A percentile compares a stretch with the other conserved stretches of the same genome.
Conservation (phyloP, 306 rosid species). For the Lathyrus aphaca region DNA sequence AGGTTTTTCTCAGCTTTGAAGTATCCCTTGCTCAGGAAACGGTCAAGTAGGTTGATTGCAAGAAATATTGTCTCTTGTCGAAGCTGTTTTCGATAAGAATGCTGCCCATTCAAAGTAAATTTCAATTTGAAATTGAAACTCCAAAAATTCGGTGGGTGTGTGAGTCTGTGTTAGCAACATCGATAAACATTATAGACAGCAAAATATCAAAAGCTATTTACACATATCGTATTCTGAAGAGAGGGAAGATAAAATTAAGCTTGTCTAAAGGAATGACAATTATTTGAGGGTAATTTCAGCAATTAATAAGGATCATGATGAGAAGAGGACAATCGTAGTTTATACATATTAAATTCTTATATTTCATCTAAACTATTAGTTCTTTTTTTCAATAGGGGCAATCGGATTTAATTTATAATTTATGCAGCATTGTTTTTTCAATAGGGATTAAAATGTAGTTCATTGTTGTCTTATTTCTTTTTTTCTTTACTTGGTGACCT, state of each 20-base stretch:
- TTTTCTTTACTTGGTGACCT: too few species aligned
- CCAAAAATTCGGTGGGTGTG: background rate
- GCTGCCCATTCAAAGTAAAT: constrained; percentile 53
- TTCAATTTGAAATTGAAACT: constrained; percentile 6
- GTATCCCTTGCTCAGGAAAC: constrained; percentile 81
- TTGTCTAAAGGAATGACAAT: background rate
- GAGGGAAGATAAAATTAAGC: background rate
- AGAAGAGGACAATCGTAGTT: background rate
- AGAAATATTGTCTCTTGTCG: constrained; percentile 86
- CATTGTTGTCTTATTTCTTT: too few species aligned
- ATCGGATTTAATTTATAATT: too few species aligned
- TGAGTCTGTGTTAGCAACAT: background rate
- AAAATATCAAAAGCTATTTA: background rate
- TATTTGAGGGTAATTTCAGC: background rate
- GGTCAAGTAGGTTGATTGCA: constrained; percentile 78
- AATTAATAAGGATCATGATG: background rate
- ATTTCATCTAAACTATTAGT: too few species aligned
- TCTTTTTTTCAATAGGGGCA: too few species aligned
- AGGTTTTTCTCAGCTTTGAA: constrained; percentile 59
- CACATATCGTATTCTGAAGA: background rate
- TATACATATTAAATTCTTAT: too few species aligned
- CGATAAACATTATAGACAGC: background rate
- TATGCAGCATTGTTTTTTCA: too few species aligned
- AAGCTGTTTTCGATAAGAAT: constrained; percentile 53
- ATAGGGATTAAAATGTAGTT: too few species aligned